These are phyloP conservation scores for Shiraia sp. DNA, from an alignment of 2,329 filamentous ascomycete genomes.

Conservation along the genomic window DNA sequence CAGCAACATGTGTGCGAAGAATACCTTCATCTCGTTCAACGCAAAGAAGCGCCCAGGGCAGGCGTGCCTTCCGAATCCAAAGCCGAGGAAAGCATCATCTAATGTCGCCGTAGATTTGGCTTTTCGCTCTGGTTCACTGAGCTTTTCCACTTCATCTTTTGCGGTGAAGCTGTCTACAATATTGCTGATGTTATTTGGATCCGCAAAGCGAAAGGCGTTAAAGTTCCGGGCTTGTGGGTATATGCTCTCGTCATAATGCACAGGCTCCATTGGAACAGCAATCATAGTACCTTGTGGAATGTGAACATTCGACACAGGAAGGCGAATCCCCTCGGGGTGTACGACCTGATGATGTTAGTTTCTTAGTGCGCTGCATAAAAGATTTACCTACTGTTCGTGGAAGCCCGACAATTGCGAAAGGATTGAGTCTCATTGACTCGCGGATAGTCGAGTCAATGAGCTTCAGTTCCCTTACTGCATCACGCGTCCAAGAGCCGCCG, in stretches of 20 bases:
- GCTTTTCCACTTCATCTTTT: constrained; percentile 13
- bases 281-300: constrained; percentile 17
- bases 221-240: constrained; percentile 17
- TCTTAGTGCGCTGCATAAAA: too few relatives aligned
- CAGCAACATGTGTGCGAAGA: constrained; percentile 19
- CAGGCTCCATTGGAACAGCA: constrained; percentile 16
- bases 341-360: constrained; percentile 12
- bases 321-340: constrained; percentile 7
- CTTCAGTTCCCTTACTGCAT: constrained; percentile 14
- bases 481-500: constrained; percentile 13
- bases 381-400: constrained; percentile 13
- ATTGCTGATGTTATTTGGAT: constrained; percentile 11
- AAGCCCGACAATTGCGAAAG: constrained; percentile 13
- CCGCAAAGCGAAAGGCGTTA: constrained; percentile 18
- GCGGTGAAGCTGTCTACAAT: constrained; percentile 16
- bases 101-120: constrained; percentile 19
- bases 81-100: constrained; percentile 18
- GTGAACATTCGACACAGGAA: constrained; percentile 6
- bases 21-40: constrained; percentile 21
- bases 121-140: constrained; percentile 4
- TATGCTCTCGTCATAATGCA: constrained; percentile 13
- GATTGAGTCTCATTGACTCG: constrained; percentile 19
- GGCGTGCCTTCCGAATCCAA: constrained; percentile 17
- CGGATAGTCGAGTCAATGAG: constrained; percentile 19
- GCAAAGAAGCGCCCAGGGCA: constrained; percentile 21